Conservation (phyloP, 768 basidiomycete genomes). For the Pulveroboletus frians region DNA sequence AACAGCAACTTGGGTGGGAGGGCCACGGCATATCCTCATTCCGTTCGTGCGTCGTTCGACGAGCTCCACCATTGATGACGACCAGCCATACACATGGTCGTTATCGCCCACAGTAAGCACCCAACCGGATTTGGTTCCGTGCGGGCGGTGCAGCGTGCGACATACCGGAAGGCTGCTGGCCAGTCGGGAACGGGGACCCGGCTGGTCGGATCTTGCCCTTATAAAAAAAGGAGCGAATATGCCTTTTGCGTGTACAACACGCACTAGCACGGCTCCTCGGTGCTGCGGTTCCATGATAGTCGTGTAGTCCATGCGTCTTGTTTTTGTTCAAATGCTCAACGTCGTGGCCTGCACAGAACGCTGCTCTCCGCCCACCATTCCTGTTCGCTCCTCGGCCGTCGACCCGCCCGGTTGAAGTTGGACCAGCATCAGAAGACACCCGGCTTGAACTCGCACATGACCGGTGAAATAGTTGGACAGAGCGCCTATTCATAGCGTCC, state of each 20-base stretch:
- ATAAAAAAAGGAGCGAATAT: slow-evolving; percentile 68
- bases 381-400: not conserved
- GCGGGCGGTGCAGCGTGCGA: slow-evolving; percentile 14
- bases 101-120: slow-evolving; percentile 18
- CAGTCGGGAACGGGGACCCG: slow-evolving; percentile 62
- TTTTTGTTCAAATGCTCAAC: not conserved
- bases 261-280: slow-evolving; percentile 80
- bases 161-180: slow-evolving; percentile 58
- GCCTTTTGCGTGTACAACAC: slow-evolving; percentile 40
- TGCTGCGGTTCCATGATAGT: slow-evolving; percentile 60
- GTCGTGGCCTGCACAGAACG: slow-evolving; percentile 10
- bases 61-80: slow-evolving; percentile 14
- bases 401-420: not conserved
- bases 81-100: slow-evolving; percentile 5
- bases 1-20: not conserved
- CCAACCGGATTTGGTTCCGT: slow-evolving; percentile 21
- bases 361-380: not conserved
- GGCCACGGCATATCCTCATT: slow-evolving; percentile 6
- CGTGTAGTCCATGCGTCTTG: slow-evolving; percentile 45
- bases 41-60: slow-evolving; percentile 4
- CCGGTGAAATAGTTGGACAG: not conserved
- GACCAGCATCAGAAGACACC: not conserved
- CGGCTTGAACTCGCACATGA: not conserved
- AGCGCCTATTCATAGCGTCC: not conserved
- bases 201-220: slow-evolving; percentile 85